These are phyloP conservation scores for Maudiozyma serrabonitensis DNA, from an alignment of 805 yeast species.

Conservation along the genomic window DNA sequence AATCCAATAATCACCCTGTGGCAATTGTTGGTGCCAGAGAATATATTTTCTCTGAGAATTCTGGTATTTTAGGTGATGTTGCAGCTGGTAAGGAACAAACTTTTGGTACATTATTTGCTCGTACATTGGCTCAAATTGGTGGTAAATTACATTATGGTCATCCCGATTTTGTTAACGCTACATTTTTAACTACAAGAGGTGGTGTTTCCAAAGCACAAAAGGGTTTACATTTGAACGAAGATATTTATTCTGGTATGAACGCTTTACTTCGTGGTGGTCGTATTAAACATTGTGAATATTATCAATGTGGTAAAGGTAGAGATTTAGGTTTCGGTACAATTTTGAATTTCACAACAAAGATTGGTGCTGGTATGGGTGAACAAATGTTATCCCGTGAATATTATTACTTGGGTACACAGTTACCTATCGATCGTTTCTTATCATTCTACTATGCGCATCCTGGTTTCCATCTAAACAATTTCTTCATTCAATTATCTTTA, in stretches of 20 bases:
- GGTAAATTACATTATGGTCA: conserved; percentile 95
- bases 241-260: conserved; percentile 91
- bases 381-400: conserved; percentile 88
- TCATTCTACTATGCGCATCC: conserved; percentile 95
- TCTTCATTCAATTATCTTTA: conserved; percentile 75
- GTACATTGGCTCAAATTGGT: conserved; percentile 87
- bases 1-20: conserved; percentile 67
- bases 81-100: conserved; percentile 98
- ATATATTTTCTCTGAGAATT: conserved; percentile 84
- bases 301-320: conserved; percentile 95
- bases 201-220: conserved; percentile 94
- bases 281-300: conserved; percentile 90
- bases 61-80: conserved; percentile 88
- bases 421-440: conserved; percentile 80
- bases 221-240: conserved; percentile 88
- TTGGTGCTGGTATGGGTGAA: conserved; percentile 99
- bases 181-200: conserved; percentile 90
- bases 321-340: conserved; percentile 91
- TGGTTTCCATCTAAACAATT: conserved; percentile 86
- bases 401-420: conserved; percentile 77
- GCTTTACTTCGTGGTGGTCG: conserved; percentile 86
- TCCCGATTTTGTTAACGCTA: conserved; percentile 86
- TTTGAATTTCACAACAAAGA: conserved; percentile 85
- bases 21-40: conserved; percentile 95
- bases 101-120: conserved; percentile 88